Evolutionary conservation across 768 basidiomycete species (phyloP).

Genomic region (Lanmaoa rubissima): DNA sequence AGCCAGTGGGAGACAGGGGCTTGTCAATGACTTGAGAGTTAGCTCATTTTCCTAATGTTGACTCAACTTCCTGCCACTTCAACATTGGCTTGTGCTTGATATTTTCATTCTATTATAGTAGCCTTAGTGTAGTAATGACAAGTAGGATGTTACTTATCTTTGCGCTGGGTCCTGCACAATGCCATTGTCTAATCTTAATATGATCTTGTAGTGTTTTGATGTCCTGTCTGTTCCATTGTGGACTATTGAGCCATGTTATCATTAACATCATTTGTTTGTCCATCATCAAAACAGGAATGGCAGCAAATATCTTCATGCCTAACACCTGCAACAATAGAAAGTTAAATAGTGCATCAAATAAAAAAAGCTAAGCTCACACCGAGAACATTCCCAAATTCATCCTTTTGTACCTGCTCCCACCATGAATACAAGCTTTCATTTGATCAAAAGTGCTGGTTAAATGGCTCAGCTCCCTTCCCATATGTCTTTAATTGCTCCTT

Average conservation of each 20-base stretch:
- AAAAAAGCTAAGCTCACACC: background rate
- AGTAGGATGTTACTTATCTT: background rate
- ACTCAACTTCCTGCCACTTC: background rate
- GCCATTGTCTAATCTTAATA: background rate
- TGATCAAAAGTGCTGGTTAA: too few relatives aligned
- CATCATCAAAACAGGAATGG: background rate
- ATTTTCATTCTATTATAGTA: background rate
- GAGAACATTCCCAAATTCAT: background rate
- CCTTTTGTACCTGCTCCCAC: background rate
- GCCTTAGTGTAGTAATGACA: background rate
- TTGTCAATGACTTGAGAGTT: background rate
- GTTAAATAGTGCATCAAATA: background rate
- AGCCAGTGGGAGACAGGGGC: background rate
- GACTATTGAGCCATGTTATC: background rate
- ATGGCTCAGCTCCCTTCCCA: too few relatives aligned
- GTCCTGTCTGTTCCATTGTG: background rate
- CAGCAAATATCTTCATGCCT: background rate
- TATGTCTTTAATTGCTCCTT: too few relatives aligned
- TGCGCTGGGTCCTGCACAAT: background rate
- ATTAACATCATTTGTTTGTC: background rate
- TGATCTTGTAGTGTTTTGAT: background rate
- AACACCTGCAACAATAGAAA: background rate
- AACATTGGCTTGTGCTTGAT: background rate
- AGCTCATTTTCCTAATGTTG: background rate
- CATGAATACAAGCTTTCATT: too few relatives aligned